These are phyloP conservation scores for Hypoxylon sp. DNA, from an alignment of 2,329 filamentous ascomycete species.

Conservation along the genomic window DNA sequence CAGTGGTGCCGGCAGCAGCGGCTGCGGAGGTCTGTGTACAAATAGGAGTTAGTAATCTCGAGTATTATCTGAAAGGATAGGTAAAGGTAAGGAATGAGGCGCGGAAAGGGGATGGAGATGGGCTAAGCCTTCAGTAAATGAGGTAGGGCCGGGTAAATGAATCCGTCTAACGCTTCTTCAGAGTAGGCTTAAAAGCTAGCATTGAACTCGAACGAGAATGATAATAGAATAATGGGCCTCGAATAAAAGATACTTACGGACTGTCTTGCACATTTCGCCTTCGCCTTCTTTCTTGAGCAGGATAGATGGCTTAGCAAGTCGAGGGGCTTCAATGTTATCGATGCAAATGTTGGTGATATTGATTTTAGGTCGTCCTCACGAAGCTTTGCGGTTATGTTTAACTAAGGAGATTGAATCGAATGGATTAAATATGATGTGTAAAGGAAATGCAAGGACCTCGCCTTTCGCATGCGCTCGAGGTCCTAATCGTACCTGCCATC, in stretches of 20 bases:
- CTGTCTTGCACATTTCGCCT: conserved; percentile 29
- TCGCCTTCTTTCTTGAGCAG: conserved; percentile 3
- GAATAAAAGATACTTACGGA: conserved; percentile 27
- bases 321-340: not conserved
- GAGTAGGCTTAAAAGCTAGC: not conserved
- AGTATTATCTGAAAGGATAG: not conserved
- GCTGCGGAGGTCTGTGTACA: conserved; percentile 61
- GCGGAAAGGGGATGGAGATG: not conserved
- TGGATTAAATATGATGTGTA: not conserved
- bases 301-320: not conserved
- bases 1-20: conserved; percentile 67
- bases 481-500: conserved; percentile 9
- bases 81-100: not conserved
- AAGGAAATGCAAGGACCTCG: conserved; percentile 13
- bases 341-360: not conserved
- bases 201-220: not conserved
- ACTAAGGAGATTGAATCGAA: not conserved
- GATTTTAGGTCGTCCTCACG: not conserved
- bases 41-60: not conserved
- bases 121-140: not conserved
- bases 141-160: not conserved
- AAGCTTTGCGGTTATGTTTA: not conserved
- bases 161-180: not conserved
- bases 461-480: conserved; percentile 9
- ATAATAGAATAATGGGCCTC: not conserved